Percentiles rank a stretch among this genome's conserved stretches.
phyloP scores from a whole-genome alignment of 2,329 filamentous ascomycete genomes.

The Myriosclerotinia curreyana region DNA sequence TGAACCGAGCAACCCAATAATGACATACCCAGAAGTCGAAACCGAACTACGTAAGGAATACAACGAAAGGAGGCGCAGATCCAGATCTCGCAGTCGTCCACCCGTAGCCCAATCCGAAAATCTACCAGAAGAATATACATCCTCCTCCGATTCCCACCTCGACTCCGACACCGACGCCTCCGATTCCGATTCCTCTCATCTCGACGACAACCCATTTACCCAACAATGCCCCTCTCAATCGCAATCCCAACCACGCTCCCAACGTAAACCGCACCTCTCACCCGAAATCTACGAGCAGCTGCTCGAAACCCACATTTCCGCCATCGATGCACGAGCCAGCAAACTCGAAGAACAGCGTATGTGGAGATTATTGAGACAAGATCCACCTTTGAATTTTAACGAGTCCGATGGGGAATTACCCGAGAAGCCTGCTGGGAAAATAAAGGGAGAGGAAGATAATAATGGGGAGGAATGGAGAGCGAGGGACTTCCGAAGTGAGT shows the following conservation, averaged over 20 bases:
- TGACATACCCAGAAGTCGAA: slow-evolving; percentile 42
- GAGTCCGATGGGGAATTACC: slow-evolving; percentile 22
- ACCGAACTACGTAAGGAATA: slow-evolving; percentile 28
- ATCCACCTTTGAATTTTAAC: slow-evolving; percentile 33
- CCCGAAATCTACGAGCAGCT: slow-evolving; percentile 12
- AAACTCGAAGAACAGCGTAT: slow-evolving; percentile 33
- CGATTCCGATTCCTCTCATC: neutral
- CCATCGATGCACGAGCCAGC: slow-evolving; percentile 32
- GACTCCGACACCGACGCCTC: slow-evolving; percentile 3
- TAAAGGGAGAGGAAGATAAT: slow-evolving; percentile 2
- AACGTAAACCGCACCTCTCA: slow-evolving; percentile 1
- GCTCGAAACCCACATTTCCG: slow-evolving; percentile 17
- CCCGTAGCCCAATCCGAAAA: neutral
- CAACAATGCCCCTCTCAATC: slow-evolving; percentile 6
- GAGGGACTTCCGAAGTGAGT: slow-evolving; percentile 35
- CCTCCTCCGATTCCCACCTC: neutral
- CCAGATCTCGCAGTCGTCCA: slow-evolving; percentile 21
- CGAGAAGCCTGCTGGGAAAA: slow-evolving; percentile 14
- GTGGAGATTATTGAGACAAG: slow-evolving; percentile 35
- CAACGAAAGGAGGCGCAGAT: slow-evolving; percentile 22
- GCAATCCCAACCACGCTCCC: neutral
- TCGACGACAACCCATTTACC: neutral
- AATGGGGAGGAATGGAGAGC: slow-evolving; percentile 34
- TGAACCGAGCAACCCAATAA: slow-evolving; percentile 19
- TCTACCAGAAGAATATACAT: slow-evolving; percentile 17